Conservation (phyloP, 257 asterid genomes). For the Echium plantagineum region DNA sequence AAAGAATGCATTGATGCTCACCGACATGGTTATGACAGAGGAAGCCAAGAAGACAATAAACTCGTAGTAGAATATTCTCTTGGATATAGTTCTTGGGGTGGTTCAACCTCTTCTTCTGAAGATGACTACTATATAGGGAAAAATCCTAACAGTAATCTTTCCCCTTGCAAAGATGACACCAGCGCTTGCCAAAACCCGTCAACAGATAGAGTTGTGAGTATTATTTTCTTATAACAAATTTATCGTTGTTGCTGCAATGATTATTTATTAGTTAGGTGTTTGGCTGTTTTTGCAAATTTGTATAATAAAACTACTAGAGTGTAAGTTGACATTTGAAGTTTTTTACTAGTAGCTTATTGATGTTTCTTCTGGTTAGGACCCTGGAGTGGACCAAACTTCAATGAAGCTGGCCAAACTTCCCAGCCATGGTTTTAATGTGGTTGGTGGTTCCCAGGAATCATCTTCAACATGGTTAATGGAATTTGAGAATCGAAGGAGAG, state of each 20-base stretch:
- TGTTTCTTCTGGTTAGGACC: constrained; percentile 11
- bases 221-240: too few species aligned
- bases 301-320: background rate
- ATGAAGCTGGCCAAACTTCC: constrained; percentile 14
- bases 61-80: background rate
- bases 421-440: constrained; percentile 14
- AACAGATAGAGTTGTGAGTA: background rate
- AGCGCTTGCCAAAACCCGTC: background rate
- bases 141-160: too few species aligned
- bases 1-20: constrained; percentile 4
- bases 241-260: too few species aligned
- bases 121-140: background rate
- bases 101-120: background rate
- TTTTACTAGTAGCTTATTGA: background rate
- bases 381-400: constrained; percentile 11
- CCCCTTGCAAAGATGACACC: background rate
- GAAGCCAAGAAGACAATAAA: constrained; percentile 6
- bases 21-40: constrained; percentile 11
- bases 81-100: constrained; percentile 4
- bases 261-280: background rate
- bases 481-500: constrained; percentile 54
- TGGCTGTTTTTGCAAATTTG: background rate
- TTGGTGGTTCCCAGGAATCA: constrained; percentile 17
- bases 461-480: constrained; percentile 38
- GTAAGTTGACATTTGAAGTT: background rate